Evolutionary conservation across 257 asterid genomes (phyloP).

Genomic region (Marsdenia floribunda): DNA sequence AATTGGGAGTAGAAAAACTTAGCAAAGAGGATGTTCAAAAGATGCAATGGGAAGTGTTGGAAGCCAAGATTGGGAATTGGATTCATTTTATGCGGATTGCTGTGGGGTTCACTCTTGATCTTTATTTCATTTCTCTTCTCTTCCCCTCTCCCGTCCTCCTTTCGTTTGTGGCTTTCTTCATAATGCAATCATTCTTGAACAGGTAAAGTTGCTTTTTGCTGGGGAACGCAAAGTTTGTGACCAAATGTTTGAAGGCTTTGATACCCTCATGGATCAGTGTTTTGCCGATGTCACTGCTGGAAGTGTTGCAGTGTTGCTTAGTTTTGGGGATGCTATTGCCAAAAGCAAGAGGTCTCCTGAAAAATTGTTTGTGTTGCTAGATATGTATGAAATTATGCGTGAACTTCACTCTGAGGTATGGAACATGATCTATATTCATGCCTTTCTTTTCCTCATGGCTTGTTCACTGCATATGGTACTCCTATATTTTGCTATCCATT

Average conservation of each 20-base stretch:
- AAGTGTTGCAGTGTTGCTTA: conserved; percentile 86
- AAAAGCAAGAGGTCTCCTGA: conserved; percentile 99
- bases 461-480: not conserved
- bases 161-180: not conserved
- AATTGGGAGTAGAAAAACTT: conserved; percentile 96
- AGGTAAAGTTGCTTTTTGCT: conserved; percentile 92
- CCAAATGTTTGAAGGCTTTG: conserved; percentile 83
- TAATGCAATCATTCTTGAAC: conserved; percentile 29
- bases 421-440: conserved; percentile 12
- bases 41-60: conserved; percentile 99
- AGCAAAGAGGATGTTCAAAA: conserved; percentile 97
- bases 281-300: conserved; percentile 90
- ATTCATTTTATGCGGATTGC: conserved; percentile 99
- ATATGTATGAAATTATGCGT: conserved; percentile 98
- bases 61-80: conserved; percentile 99
- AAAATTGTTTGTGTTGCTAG: conserved; percentile 90
- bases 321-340: conserved; percentile 99
- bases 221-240: conserved; percentile 98
- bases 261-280: conserved; percentile 82
- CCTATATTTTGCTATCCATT: not conserved
- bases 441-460: not conserved
- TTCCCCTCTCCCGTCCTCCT: not conserved
- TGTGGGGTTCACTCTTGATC: conserved; percentile 36
- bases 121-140: not conserved
- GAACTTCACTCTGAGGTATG: conserved; percentile 93